These are phyloP conservation scores for Trypanosoma scelopori DNA, from an alignment of 208 protist genomes.

Conservation along the genomic window DNA sequence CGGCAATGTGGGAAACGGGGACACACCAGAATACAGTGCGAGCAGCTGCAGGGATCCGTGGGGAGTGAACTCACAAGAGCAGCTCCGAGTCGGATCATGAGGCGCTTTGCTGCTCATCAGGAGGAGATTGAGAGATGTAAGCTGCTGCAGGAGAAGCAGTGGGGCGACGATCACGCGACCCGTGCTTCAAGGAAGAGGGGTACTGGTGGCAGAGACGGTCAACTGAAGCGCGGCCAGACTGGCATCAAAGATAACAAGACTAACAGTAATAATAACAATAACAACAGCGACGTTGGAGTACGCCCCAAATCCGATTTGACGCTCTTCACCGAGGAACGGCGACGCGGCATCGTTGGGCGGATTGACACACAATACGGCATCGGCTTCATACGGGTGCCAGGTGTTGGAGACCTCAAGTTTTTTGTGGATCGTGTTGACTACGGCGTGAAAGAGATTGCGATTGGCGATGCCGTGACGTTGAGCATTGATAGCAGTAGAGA, in stretches of 20 bases:
- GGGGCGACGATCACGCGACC: slow-evolving; percentile 3
- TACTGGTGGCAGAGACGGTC: not conserved
- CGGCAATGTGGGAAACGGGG: slow-evolving; percentile 56
- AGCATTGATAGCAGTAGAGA: slow-evolving; percentile 76
- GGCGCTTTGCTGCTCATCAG: slow-evolving; percentile 48
- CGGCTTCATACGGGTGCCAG: slow-evolving; percentile 70
- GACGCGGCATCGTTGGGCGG: slow-evolving; percentile 61
- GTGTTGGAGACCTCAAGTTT: slow-evolving; percentile 79
- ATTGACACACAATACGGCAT: slow-evolving; percentile 73
- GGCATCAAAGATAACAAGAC: slow-evolving; percentile 17
- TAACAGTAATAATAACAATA: slow-evolving; percentile 7
- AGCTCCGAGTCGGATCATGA: slow-evolving; percentile 20
- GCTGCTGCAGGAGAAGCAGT: slow-evolving; percentile 65
- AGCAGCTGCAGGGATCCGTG: slow-evolving; percentile 4
- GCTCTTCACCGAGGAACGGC: slow-evolving; percentile 75
- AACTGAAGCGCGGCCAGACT: slow-evolving; percentile 12
- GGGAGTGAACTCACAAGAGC: slow-evolving; percentile 38
- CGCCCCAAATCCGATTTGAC: slow-evolving; percentile 13
- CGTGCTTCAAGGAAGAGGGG: slow-evolving; percentile 1
- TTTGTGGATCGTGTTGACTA: slow-evolving; percentile 83
- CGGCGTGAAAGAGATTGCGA: slow-evolving; percentile 65
- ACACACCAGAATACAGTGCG: slow-evolving; percentile 60
- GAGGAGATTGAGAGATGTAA: slow-evolving; percentile 70
- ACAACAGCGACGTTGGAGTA: no score
- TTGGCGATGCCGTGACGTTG: slow-evolving; percentile 74